phyloP scores from a whole-genome alignment of 2,329 filamentous ascomycete species.

The Aspergillus brasiliensis region DNA sequence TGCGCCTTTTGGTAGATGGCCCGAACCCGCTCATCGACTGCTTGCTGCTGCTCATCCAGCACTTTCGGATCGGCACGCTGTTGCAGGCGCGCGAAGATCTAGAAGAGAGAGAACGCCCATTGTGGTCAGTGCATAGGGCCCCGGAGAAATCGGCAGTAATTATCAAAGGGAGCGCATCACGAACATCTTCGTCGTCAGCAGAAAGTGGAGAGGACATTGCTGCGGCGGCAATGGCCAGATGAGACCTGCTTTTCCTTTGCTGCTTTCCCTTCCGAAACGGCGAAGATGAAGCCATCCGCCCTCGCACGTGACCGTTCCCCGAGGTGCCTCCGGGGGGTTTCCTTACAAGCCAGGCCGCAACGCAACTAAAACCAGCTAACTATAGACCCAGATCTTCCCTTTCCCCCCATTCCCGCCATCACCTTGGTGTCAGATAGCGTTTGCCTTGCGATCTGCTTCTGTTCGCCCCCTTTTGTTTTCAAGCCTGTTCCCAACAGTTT shows the following conservation, averaged over 20 bases:
- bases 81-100: conserved; percentile 42
- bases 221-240: conserved; percentile 37
- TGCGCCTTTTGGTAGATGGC: conserved; percentile 65
- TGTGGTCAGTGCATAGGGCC: conserved; percentile 11
- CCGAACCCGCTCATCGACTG: conserved; percentile 60
- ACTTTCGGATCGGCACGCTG: conserved; percentile 61
- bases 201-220: conserved; percentile 48
- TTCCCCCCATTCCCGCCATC: background rate
- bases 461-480: background rate
- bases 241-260: conserved; percentile 17
- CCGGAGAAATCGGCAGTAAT: background rate
- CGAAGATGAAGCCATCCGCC: conserved; percentile 22
- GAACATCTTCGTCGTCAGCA: conserved; percentile 46
- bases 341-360: conserved; percentile 4
- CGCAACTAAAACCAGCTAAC: conserved; percentile 7
- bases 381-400: background rate
- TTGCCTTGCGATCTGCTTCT: background rate
- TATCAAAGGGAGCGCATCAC: conserved; percentile 1
- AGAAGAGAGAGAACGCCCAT: conserved; percentile 15
- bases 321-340: background rate
- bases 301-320: conserved; percentile 25
- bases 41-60: conserved; percentile 61
- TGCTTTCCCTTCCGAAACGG: conserved; percentile 18
- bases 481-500: background rate
- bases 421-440: background rate